phyloP scores from a whole-genome alignment of 2,329 filamentous ascomycete genomes.

The Ophiostoma sp. region DNA sequence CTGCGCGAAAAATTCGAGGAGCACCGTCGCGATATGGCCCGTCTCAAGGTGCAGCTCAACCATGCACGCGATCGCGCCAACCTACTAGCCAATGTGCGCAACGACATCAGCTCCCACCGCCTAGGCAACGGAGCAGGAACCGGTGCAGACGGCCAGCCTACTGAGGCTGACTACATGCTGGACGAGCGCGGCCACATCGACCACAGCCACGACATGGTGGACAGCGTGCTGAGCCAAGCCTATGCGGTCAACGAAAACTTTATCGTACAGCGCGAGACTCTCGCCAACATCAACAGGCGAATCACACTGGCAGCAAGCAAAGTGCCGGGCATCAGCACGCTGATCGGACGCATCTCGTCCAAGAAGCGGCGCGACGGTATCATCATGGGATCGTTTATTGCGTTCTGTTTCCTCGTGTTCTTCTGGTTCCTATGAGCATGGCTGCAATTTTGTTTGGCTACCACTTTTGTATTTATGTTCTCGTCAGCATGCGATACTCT shows the following conservation, averaged over 20 bases:
- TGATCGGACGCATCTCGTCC: conserved; percentile 87
- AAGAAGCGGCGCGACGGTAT: conserved; percentile 94
- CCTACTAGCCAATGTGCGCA: conserved; percentile 81
- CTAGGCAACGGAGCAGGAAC: conserved; percentile 67
- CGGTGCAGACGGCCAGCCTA: conserved; percentile 65
- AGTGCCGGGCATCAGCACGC: conserved; percentile 83
- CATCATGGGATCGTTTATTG: conserved; percentile 86
- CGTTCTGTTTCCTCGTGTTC: conserved; percentile 82
- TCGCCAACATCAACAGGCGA: conserved; percentile 81
- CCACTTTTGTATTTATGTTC: not conserved
- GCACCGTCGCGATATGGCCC: conserved; percentile 74
- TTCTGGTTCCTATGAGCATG: conserved; percentile 62
- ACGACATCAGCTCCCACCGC: conserved; percentile 86
- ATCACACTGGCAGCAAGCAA: conserved; percentile 87
- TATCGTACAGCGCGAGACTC: conserved; percentile 74
- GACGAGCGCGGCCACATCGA: conserved; percentile 82
- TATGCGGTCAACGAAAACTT: conserved; percentile 97
- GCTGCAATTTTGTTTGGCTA: not conserved
- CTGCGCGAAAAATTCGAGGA: conserved; percentile 85
- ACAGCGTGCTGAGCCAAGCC: conserved; percentile 86
- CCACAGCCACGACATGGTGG: conserved; percentile 80
- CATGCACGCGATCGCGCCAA: conserved; percentile 83
- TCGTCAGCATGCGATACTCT: not conserved
- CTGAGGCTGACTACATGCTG: conserved; percentile 96
- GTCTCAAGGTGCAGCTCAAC: conserved; percentile 66